Conservation (phyloP, 176 grass and related monocot genomes). For the Carex kokanica region DNA sequence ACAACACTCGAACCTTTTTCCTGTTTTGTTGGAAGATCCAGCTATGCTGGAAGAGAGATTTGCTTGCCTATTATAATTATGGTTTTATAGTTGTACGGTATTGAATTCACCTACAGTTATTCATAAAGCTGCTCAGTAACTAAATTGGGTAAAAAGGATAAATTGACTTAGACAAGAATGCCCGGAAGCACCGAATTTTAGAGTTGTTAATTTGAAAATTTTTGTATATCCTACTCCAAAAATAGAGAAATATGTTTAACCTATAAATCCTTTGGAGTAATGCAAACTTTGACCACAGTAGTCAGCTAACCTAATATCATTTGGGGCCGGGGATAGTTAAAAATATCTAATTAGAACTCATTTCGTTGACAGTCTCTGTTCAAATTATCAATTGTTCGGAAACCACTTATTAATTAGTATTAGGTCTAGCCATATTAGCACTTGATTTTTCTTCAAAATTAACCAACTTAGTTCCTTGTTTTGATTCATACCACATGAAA, state of each 20-base stretch:
- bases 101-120: background rate
- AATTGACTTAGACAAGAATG: background rate
- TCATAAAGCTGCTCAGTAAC: background rate
- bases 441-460: background rate
- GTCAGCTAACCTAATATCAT: background rate
- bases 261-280: background rate
- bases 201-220: background rate
- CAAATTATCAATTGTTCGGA: background rate
- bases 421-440: background rate
- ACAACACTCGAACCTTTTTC: background rate
- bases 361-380: background rate
- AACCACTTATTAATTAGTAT: background rate
- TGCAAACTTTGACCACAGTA: background rate
- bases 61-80: background rate
- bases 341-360: background rate
- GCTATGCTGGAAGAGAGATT: background rate
- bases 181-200: background rate
- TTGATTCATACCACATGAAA: background rate
- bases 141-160: background rate
- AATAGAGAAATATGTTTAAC: constrained; percentile 4
- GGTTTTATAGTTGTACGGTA: background rate
- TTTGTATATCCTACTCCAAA: background rate
- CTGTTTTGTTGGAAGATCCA: background rate
- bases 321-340: background rate
- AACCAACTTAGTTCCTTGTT: background rate